Base-by-base conservation (phyloP, 257 asterid genomes). In the Solanum clarkiae region DNA sequence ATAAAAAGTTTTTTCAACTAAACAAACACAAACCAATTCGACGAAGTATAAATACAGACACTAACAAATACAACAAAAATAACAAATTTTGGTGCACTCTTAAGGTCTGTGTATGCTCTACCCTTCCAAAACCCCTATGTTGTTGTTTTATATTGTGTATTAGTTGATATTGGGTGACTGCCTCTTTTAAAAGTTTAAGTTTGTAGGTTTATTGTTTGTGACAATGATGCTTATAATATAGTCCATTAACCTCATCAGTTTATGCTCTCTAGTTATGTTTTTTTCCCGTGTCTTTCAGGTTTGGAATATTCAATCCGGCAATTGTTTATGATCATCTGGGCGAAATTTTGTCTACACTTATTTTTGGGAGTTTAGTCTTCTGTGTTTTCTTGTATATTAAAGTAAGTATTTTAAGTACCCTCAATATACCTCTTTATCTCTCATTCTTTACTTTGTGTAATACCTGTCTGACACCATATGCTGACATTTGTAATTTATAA, bases 271-370 rank as follows among this genome's bases (percentile, higher is more conserved):
- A 82, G 40, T 24, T 55, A 55, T 60, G 63, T 5, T 17, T 70
- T 84, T 79, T 84, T 17, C 16, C 17, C 10, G 54, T 10, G 32
- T 56, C 56, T 87, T 84, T 81, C 93, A 96, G 98, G 99, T 94
- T 94, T 86, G 97, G 92, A 44, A 89, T 96, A 87, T 94, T 96
- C 94, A 93, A 96, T 89, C 98, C 98, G 9, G 86, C 94, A 51
- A 86, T 94, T 87, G 98, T 96, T 54, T 96, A 96, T 85, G 99
- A 94, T 79, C 99, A 93, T 89, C 90, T 96, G 86, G 99, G 99
- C 22, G 98, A 96, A 89, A 93, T 94, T 85, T 93, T 90, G 80
- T 96, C 99, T 56, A 93, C 99, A 45, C 95, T 96, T 80, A 93
- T 93, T 80, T 89, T 93, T 71, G 99, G 98, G 88, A 96, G 99